phyloP scores from a whole-genome alignment of 2,329 filamentous ascomycete genomes.

The Talaromyces sp. region DNA sequence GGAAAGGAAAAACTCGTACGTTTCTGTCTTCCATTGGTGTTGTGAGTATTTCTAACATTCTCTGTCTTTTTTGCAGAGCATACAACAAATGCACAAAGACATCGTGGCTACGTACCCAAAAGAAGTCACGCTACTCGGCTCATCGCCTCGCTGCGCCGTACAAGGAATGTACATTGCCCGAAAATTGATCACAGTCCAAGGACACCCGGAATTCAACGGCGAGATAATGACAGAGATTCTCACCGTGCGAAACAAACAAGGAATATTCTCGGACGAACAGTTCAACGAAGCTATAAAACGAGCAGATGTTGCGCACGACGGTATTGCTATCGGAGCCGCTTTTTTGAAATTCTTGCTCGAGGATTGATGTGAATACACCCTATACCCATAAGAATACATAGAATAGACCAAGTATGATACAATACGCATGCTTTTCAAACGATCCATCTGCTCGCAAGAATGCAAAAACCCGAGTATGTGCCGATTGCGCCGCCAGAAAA shows the following conservation, averaged over 20 bases:
- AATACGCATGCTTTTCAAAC: not conserved
- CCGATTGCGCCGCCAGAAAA: not conserved
- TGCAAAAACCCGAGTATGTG: not conserved
- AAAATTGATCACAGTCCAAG: constrained; percentile 72
- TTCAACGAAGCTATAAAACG: constrained; percentile 67
- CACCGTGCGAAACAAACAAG: constrained; percentile 4
- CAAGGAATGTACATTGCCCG: constrained; percentile 73
- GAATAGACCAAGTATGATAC: constrained; percentile 17
- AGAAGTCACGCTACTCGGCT: constrained; percentile 61
- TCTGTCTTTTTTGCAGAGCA: constrained; percentile 25
- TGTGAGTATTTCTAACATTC: not conserved
- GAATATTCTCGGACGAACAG: constrained; percentile 64
- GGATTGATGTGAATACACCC: constrained; percentile 21
- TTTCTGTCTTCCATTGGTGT: not conserved
- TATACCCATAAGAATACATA: constrained; percentile 13
- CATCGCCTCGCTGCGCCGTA: constrained; percentile 65
- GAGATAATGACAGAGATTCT: constrained; percentile 17
- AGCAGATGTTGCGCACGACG: constrained; percentile 69
- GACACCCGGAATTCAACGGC: constrained; percentile 75
- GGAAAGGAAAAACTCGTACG: constrained; percentile 60
- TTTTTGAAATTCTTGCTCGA: constrained; percentile 76
- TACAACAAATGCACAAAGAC: constrained; percentile 87
- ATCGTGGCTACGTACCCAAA: constrained; percentile 64
- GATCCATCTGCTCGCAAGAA: not conserved
- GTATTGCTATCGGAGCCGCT: constrained; percentile 67